These are phyloP conservation scores for Psidium friedrichsthalianum DNA, from an alignment of 345 rosid genomes.

Conservation along the genomic window DNA sequence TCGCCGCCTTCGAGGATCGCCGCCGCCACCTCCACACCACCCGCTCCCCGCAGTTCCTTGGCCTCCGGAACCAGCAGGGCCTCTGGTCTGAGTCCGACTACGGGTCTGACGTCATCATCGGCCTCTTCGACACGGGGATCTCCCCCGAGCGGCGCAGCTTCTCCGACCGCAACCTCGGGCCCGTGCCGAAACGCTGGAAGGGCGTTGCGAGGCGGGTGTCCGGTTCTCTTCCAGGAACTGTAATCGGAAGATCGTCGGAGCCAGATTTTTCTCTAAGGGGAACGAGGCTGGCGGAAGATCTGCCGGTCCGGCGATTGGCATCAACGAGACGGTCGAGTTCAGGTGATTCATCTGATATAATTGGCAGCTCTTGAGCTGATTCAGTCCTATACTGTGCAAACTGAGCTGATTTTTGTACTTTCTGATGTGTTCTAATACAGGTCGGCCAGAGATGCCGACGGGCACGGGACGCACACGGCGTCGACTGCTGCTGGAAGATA, in stretches of 20 bases:
- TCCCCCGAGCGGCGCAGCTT: constrained; percentile 86
- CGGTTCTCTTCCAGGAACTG: constrained; percentile 33
- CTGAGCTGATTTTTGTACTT: neutral
- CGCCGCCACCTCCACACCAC: constrained; percentile 79
- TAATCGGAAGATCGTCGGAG: constrained; percentile 68
- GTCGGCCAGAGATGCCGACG: constrained; percentile 82
- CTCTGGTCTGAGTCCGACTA: constrained; percentile 85
- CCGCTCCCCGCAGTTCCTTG: constrained; percentile 82
- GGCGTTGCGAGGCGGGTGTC: constrained; percentile 55
- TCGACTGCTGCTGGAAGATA: constrained; percentile 71
- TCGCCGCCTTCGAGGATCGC: constrained; percentile 54
- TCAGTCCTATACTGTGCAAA: neutral
- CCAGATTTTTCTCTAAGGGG: constrained; percentile 70
- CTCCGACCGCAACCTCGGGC: constrained; percentile 61
- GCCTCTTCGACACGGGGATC: constrained; percentile 74
- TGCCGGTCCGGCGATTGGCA: constrained; percentile 36
- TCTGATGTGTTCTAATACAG: neutral
- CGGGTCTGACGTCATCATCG: constrained; percentile 81
- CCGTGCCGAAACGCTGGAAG: constrained; percentile 68
- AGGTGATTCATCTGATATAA: neutral
- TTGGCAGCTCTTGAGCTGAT: neutral
- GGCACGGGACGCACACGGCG: constrained; percentile 82
- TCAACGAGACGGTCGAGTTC: constrained; percentile 68
- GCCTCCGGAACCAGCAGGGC: constrained; percentile 61
- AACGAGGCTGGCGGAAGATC: constrained; percentile 45